Evolutionary conservation across 257 asterid species (phyloP).

Genomic region (Fraxinus cuspidata): DNA sequence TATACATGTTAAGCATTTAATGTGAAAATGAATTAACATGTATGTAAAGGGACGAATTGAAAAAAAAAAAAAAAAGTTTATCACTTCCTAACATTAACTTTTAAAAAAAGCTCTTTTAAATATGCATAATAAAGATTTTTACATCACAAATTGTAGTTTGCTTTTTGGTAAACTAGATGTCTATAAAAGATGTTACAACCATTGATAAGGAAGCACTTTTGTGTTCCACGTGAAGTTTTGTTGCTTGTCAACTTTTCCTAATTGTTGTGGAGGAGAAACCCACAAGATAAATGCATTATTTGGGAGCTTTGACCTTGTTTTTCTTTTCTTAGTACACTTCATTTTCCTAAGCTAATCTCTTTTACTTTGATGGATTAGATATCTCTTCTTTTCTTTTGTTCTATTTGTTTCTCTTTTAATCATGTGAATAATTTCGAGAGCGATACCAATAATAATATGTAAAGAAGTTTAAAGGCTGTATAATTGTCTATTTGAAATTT

Average conservation of each 20-base stretch:
- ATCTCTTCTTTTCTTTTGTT: neutral
- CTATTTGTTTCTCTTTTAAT: neutral
- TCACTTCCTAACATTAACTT: too few species aligned
- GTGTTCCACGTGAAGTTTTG: neutral
- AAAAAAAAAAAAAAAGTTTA: neutral
- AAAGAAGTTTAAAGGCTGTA: neutral
- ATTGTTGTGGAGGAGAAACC: constrained; percentile 6
- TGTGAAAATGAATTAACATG: neutral
- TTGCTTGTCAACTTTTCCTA: constrained; percentile 10
- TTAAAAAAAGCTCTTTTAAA: neutral
- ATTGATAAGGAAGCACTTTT: constrained; percentile 15
- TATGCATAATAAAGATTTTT: neutral
- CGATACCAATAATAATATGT: neutral
- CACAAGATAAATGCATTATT: constrained; percentile 10
- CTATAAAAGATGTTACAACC: neutral
- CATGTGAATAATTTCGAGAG: neutral
- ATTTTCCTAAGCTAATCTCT: neutral
- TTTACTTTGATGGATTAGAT: neutral
- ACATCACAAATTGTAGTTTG: neutral
- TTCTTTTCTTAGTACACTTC: neutral
- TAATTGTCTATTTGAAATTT: neutral
- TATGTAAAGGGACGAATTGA: neutral
- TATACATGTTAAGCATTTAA: too few species aligned
- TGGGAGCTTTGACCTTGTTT: neutral
- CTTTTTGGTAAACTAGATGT: neutral